Percentiles rank a stretch among this genome's conserved stretches.
phyloP scores from a whole-genome alignment of 106 monocot species.

The Amphibolis antarctica region DNA sequence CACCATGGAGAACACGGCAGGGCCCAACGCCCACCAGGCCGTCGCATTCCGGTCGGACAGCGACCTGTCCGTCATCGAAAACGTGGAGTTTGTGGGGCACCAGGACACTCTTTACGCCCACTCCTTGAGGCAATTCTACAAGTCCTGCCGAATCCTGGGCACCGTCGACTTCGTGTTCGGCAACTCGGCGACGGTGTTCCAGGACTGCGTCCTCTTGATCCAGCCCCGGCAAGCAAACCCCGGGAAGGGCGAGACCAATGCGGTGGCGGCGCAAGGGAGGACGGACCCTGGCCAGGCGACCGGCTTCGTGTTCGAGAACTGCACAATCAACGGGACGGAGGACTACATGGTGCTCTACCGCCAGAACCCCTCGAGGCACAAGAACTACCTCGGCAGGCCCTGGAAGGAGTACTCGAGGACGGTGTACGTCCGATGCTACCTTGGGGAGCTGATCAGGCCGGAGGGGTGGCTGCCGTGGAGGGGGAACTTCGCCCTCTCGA shows the following conservation, averaged over 20 bases:
- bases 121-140: constrained; percentile 72
- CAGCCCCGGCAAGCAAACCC: constrained; percentile 42
- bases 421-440: constrained; percentile 44
- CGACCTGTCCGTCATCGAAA: constrained; percentile 48
- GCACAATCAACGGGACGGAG: constrained; percentile 43
- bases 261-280: constrained; percentile 72
- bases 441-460: constrained; percentile 48
- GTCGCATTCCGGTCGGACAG: constrained; percentile 86
- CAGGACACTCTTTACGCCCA: constrained; percentile 82
- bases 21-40: constrained; percentile 68
- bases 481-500: constrained; percentile 61
- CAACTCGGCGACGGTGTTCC: constrained; percentile 64
- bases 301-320: constrained; percentile 67
- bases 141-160: constrained; percentile 47
- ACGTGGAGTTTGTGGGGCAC: constrained; percentile 72
- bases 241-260: constrained; percentile 63
- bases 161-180: constrained; percentile 88
- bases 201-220: constrained; percentile 37
- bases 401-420: constrained; percentile 92
- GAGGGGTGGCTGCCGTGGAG: constrained; percentile 87
- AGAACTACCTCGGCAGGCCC: constrained; percentile 72
- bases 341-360: constrained; percentile 46
- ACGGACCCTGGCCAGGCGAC: constrained; percentile 79
- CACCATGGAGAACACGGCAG: constrained; percentile 71
- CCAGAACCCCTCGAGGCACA: constrained; percentile 36